Percentiles rank a stretch among this genome's conserved stretches.
Evolutionary conservation across 2,329 filamentous ascomycete genomes (phyloP).

Genomic region (Fusarium miscanthi): DNA sequence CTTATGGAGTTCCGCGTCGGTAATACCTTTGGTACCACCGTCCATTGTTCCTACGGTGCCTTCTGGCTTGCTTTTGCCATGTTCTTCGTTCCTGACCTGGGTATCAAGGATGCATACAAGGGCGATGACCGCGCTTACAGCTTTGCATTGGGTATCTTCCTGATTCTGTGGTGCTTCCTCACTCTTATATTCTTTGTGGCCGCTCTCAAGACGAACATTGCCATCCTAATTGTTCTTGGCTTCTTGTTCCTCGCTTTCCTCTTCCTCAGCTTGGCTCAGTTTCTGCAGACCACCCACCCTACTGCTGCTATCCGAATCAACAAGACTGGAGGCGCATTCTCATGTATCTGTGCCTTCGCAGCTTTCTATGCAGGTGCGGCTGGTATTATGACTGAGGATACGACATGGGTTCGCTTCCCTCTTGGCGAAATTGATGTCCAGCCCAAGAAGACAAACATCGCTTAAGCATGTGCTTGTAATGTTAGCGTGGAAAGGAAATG

Average conservation of each 20-base stretch:
- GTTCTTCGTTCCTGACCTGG: conserved; percentile 63
- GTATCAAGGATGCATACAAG: conserved; percentile 59
- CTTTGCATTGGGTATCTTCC: conserved; percentile 66
- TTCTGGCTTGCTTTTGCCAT: conserved; percentile 72
- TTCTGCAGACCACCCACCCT: conserved; percentile 54
- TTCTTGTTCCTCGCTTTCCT: conserved; percentile 69
- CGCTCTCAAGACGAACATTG: conserved; percentile 67
- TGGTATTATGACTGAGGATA: conserved; percentile 55
- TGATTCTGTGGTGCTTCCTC: conserved; percentile 71
- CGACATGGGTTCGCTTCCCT: conserved; percentile 55
- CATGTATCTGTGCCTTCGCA: conserved; percentile 50
- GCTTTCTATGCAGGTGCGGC: conserved; percentile 56
- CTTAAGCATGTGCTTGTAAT: conserved; percentile 8
- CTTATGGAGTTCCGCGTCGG: conserved; percentile 66
- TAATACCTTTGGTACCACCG: conserved; percentile 72
- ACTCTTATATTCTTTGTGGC: conserved; percentile 66
- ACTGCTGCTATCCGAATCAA: conserved; percentile 58
- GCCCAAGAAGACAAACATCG: conserved; percentile 39
- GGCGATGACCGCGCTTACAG: conserved; percentile 55
- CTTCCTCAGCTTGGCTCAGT: conserved; percentile 68
- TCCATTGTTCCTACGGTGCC: conserved; percentile 69
- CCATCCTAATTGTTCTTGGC: conserved; percentile 68
- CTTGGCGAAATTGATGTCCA: conserved; percentile 50
- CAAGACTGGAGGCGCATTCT: conserved; percentile 53
- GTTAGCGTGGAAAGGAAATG: not conserved